These are phyloP conservation scores for Yamadazyma dushanensis DNA, from an alignment of 1,139 yeast genomes.

Conservation along the genomic window DNA sequence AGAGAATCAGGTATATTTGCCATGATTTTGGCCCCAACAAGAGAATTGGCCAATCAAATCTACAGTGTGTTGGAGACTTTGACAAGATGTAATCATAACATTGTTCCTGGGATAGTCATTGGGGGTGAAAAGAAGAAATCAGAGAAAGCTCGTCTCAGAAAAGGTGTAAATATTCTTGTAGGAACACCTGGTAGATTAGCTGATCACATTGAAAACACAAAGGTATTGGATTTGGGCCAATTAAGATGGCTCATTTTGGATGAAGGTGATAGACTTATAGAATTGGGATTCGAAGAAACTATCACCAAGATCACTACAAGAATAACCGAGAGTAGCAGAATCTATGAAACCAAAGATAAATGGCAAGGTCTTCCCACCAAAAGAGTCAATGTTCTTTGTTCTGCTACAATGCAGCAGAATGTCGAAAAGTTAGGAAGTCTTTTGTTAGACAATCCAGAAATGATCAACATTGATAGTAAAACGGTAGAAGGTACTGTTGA, in stretches of 20 bases:
- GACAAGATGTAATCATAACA: constrained; percentile 70
- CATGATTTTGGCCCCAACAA: constrained; percentile 82
- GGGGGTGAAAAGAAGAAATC: constrained; percentile 95
- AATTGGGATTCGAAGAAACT: constrained; percentile 93
- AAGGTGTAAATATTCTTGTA: constrained; percentile 84
- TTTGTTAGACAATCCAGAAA: constrained; percentile 68
- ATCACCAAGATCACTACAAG: constrained; percentile 69
- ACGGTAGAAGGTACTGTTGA: constrained; percentile 34
- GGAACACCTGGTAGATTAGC: constrained; percentile 92
- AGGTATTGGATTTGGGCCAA: constrained; percentile 64
- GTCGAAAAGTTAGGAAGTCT: constrained; percentile 81
- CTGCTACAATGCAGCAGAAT: constrained; percentile 87
- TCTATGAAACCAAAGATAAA: constrained; percentile 35
- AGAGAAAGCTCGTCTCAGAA: constrained; percentile 86
- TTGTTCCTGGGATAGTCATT: constrained; percentile 90
- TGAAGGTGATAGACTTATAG: constrained; percentile 95
- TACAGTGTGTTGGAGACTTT: constrained; percentile 75
- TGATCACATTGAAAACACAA: constrained; percentile 89
- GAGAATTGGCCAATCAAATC: constrained; percentile 93
- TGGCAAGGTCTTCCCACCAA: constrained; percentile 64
- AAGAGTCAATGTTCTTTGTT: constrained; percentile 81
- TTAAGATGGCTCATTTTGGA: constrained; percentile 84
- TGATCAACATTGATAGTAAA: constrained; percentile 47
- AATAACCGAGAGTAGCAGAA: constrained; percentile 46
- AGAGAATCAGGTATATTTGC: constrained; percentile 90